Evolutionary conservation across 306 rosid species (phyloP), one percentile per base, ranked within the genome.

Genomic region (Ochetophila trinervis): DNA sequence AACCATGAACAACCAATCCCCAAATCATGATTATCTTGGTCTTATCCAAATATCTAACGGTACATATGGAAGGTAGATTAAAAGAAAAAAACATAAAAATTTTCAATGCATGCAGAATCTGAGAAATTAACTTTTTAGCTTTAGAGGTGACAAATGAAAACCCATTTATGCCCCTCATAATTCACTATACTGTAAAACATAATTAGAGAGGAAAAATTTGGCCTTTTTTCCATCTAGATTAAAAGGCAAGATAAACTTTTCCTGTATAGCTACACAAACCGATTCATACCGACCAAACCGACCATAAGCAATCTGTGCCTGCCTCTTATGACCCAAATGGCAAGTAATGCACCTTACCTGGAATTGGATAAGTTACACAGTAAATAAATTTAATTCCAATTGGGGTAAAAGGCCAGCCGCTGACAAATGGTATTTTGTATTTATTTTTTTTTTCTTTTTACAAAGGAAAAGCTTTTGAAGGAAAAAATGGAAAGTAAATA

Each of bases 291-390:
- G n/a, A n/a, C n/a, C n/a, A n/a, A n/a, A n/a, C n/a, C n/a, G n/a
- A n/a, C n/a, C n/a, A n/a, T n/a, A n/a, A n/a, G n/a, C n/a, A n/a
- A n/a, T n/a, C n/a, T n/a, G n/a, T n/a, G n/a, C n/a, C n/a, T n/a
- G n/a, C n/a, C n/a, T n/a, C 32, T 4, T 27, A 16, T 30, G 24
- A 53, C 34, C 30, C 20, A 30, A 53, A 52, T 34, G 62, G 34
- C 45, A 57, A n/a, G 4, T 1, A 45, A 62, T 50, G 21, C 11
- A 44, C 66, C 65, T 27, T 14, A 48, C 2, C 4, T 18, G 30
- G 23, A 62, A 62, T 40, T 51, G 67, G 73, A 74, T 65, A 66
- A 60, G 72, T 14, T 74, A 40, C 61, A 54, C 32, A 1, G 4
- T 27, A 4, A 27, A 27, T 27, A 27, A 27, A 27, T 16, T 72